Percentiles rank a stretch among this genome's conserved stretches.
Conservation (phyloP, 495 filamentous ascomycete genomes). For the Terfezia claveryi region DNA sequence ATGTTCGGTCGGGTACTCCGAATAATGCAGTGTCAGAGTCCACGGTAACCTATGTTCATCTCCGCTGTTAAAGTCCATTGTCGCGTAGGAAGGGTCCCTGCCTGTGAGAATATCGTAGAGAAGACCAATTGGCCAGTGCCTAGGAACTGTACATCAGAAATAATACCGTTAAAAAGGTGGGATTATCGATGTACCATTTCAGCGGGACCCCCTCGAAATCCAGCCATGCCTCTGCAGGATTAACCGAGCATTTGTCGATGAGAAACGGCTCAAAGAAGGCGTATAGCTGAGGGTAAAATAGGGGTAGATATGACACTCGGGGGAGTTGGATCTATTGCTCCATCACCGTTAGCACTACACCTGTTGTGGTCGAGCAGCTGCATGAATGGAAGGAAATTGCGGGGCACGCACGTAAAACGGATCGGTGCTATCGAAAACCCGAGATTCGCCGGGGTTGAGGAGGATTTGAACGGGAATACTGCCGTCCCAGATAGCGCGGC, state of each 20-base stretch:
- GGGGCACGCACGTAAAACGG: conserved; percentile 15
- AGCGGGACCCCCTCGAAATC: conserved; percentile 44
- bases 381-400: neutral
- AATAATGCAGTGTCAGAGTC: conserved; percentile 54
- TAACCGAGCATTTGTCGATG: conserved; percentile 25
- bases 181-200: conserved; percentile 31
- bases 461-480: conserved; percentile 17
- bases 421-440: conserved; percentile 12
- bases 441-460: conserved; percentile 15
- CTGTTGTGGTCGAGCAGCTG: neutral
- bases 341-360: too few species aligned
- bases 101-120: conserved; percentile 65
- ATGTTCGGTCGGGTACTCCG: conserved; percentile 47
- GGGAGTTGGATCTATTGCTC: conserved; percentile 30
- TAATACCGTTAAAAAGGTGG: too few species aligned
- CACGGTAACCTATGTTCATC: conserved; percentile 44
- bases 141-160: too few species aligned
- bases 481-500: conserved; percentile 15
- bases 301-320: conserved; percentile 47
- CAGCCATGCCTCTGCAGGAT: conserved; percentile 42
- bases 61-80: neutral
- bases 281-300: conserved; percentile 57
- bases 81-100: conserved; percentile 25
- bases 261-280: conserved; percentile 55
- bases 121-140: conserved; percentile 52